These are phyloP conservation scores for Lagenidium sp. DNA, from an alignment of 352 stramenopile species.

Conservation along the genomic window DNA sequence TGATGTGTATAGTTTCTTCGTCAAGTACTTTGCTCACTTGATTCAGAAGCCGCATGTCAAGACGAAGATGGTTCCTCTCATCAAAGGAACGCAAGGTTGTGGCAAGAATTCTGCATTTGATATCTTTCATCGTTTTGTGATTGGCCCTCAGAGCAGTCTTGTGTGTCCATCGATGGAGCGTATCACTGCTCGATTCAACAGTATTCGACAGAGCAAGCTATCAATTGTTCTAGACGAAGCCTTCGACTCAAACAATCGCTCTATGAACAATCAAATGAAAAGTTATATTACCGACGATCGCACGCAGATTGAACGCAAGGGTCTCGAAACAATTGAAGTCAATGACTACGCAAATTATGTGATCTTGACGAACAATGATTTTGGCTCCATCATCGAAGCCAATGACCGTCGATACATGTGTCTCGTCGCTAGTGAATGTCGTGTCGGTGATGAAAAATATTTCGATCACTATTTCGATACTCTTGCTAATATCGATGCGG, in stretches of 20 bases:
- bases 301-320: constrained; percentile 11
- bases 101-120: constrained; percentile 6
- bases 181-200: constrained; percentile 11
- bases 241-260: constrained; percentile 8
- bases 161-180: constrained; percentile 6
- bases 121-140: constrained; percentile 12
- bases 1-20: constrained; percentile 3
- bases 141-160: constrained; percentile 5
- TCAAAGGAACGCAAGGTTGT: constrained; percentile 6
- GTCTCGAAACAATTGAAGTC: constrained; percentile 11
- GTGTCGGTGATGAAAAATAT: constrained; percentile 10
- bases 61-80: constrained; percentile 6
- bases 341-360: constrained; percentile 12
- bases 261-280: constrained; percentile 11
- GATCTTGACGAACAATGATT: constrained; percentile 12
- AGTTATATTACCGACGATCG: constrained; percentile 11
- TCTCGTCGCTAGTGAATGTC: constrained; percentile 7
- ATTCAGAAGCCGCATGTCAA: constrained; percentile 5
- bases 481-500: constrained; percentile 8
- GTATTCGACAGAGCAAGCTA: constrained; percentile 11
- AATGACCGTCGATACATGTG: constrained; percentile 11
- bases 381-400: constrained; percentile 8
- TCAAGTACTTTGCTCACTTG: constrained; percentile 9
- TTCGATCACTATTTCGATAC: constrained; percentile 9
- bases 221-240: constrained; percentile 13